Base-by-base conservation (phyloP, 306 rosid genomes). In the Ochetophila trinervis region DNA sequence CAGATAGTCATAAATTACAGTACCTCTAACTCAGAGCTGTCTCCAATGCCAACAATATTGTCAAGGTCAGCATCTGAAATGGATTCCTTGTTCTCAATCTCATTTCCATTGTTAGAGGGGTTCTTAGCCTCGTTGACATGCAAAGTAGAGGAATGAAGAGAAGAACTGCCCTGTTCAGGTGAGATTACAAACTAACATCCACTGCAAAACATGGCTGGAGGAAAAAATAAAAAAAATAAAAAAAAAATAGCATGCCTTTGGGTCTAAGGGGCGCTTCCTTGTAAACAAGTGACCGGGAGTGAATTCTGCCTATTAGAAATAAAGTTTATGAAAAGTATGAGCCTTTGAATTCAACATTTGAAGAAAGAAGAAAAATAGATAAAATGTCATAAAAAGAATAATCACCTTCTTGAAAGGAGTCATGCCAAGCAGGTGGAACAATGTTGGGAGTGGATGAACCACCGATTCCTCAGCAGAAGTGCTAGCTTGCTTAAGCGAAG, bases 21-120 rank as follows among this genome's bases (percentile, higher is more conserved):
- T 79, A 92, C 96, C 98, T 87, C 93, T 78, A 92, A 79, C 79
- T 89, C 95, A n/a, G 86, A 79, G 78, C 74, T 75, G 55, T 84
- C 70, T 76, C 95, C 91, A 78, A 81, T 79, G 54, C 98, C 95
- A 84, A 92, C 93, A 70, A 92, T 92, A 67, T 79, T 92, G 16
- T 87, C 96, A 52, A 92, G 76, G 22, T 89, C 96, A 40, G 69
- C 51, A 71, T 92, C 96, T 15, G 98, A 85, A 52, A 89, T 77
- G 40, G 84, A 74, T 50, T 82, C 87, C 74, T 82, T 91, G 22
- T 74, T 76, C 74, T 86, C 87, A 49, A 73, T 74, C 58, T 81
- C 92, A 56, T 66, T 66, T 42, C 74, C 89, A 74, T 83, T 85
- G 63, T 62, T 76, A 67, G 87, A 80, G 68, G 89, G 79, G 77